Evolutionary conservation across 2,329 filamentous ascomycete species (phyloP).

Genomic region (Grosmannia huntii): DNA sequence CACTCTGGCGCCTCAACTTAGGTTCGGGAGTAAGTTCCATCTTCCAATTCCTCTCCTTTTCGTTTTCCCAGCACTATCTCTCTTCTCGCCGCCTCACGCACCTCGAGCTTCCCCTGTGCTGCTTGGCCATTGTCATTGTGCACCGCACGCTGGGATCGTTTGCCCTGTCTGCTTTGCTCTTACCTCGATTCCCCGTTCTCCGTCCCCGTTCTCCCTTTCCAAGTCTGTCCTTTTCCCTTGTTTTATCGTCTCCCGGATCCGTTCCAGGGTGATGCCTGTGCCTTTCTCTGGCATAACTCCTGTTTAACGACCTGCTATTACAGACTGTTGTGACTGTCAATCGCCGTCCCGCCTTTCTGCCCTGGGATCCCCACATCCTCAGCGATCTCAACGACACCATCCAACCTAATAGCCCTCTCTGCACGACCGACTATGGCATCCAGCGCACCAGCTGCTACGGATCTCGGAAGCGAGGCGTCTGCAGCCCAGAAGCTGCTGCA

Average conservation of each 20-base stretch:
- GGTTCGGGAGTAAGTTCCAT: neutral
- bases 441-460: slow-evolving; percentile 18
- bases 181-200: neutral
- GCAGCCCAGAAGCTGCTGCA: slow-evolving; percentile 51
- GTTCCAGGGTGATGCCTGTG: neutral
- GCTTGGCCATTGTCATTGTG: neutral
- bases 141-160: neutral
- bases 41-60: neutral
- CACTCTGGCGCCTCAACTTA: neutral
- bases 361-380: neutral
- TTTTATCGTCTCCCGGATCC: neutral
- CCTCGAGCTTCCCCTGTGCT: neutral
- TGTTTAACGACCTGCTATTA: neutral
- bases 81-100: neutral
- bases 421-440: slow-evolving; percentile 12
- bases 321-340: neutral
- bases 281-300: neutral
- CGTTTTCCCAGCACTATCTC: neutral
- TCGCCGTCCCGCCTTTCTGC: too few species aligned
- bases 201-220: neutral
- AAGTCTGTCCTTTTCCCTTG: neutral
- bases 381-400: neutral
- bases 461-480: slow-evolving; percentile 31
- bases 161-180: neutral
- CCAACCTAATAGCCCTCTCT: neutral